These are phyloP conservation scores for Cytospora schulzeri DNA, from an alignment of 2,329 filamentous ascomycete genomes.

Conservation along the genomic window DNA sequence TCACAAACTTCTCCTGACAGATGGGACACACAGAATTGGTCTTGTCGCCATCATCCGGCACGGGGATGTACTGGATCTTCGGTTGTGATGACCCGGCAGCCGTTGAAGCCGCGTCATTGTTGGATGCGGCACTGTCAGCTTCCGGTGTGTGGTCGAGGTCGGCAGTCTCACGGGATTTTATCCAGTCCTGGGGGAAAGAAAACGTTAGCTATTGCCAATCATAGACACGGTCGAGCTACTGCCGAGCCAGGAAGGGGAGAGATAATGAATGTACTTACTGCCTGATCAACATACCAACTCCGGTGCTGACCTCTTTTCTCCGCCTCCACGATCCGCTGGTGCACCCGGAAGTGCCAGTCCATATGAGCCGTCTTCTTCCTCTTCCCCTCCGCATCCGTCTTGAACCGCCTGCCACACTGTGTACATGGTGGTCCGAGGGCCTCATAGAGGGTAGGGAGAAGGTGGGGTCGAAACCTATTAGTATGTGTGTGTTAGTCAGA, in stretches of 20 bases:
- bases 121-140: constrained; percentile 38
- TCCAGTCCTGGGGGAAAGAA: constrained; percentile 72
- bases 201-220: constrained; percentile 1
- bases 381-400: constrained; percentile 73
- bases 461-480: constrained; percentile 70
- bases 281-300: constrained; percentile 92
- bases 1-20: constrained; percentile 93
- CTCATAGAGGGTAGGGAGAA: constrained; percentile 77
- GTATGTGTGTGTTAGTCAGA: constrained; percentile 16
- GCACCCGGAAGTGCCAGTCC: constrained; percentile 97
- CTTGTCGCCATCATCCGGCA: constrained; percentile 75
- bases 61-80: constrained; percentile 74
- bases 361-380: constrained; percentile 88
- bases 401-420: constrained; percentile 88
- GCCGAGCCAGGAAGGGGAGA: not conserved
- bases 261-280: constrained; percentile 54
- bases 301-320: constrained; percentile 85
- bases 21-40: constrained; percentile 85
- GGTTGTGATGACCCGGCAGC: constrained; percentile 38
- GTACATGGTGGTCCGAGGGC: constrained; percentile 84
- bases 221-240: constrained; percentile 5
- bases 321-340: constrained; percentile 83
- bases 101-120: constrained; percentile 36
- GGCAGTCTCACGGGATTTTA: constrained; percentile 78
- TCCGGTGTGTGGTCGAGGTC: constrained; percentile 58